Conservation (phyloP, 2,329 filamentous ascomycete genomes). For the Xylariomycetidae sp. region DNA sequence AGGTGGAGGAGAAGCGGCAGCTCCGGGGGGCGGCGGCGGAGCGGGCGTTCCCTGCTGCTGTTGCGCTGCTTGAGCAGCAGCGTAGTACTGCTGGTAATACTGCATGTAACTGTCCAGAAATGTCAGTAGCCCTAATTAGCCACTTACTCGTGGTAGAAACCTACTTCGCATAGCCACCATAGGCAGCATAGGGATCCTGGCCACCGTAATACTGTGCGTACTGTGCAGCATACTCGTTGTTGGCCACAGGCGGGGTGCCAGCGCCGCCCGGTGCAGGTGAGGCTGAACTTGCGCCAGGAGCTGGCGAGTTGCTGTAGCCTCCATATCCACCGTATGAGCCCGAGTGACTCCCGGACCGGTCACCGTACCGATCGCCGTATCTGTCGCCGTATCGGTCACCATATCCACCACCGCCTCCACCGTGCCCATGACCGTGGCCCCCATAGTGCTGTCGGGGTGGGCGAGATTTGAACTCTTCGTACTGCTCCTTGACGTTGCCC, state of each 20-base stretch:
- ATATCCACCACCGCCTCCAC: constrained; percentile 27
- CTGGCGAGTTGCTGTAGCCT: constrained; percentile 33
- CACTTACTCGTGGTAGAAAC: constrained; percentile 14
- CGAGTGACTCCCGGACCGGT: constrained; percentile 27
- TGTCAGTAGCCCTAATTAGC: constrained; percentile 5
- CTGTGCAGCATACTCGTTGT: constrained; percentile 63
- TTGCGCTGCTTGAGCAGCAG: constrained; percentile 46
- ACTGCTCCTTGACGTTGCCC: constrained; percentile 79
- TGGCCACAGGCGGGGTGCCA: constrained; percentile 32
- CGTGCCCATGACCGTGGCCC: constrained; percentile 33
- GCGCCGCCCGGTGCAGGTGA: constrained; percentile 36
- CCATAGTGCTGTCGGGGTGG: constrained; percentile 61
- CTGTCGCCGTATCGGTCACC: constrained; percentile 25
- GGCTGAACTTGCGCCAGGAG: constrained; percentile 31
- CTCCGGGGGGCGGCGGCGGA: constrained; percentile 35
- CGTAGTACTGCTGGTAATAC: constrained; percentile 69
- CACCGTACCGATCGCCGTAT: constrained; percentile 24
- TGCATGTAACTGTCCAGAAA: constrained; percentile 49
- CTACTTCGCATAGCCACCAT: constrained; percentile 79
- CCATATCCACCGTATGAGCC: constrained; percentile 26
- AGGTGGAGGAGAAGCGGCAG: constrained; percentile 47
- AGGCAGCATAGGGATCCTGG: constrained; percentile 80
- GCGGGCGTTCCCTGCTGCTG: constrained; percentile 35
- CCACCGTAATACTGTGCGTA: constrained; percentile 77
- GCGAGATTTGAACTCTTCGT: constrained; percentile 83